A percentile compares a stretch with the other conserved stretches of the same genome.
phyloP scores from a whole-genome alignment of 306 rosid genomes.

The Lathyrus sativus region DNA sequence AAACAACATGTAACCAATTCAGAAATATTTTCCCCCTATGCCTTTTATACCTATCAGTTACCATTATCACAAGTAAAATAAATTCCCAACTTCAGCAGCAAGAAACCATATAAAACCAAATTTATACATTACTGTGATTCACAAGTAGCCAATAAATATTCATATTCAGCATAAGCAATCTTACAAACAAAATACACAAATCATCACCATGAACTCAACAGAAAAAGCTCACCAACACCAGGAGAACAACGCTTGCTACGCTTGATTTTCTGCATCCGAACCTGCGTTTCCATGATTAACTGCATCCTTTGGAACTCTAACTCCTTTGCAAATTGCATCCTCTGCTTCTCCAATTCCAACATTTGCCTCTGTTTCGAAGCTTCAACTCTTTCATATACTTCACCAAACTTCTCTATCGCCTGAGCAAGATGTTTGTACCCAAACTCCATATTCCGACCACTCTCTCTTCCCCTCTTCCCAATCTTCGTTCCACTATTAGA shows the following conservation, averaged over 20 bases:
- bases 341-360: constrained; percentile 78
- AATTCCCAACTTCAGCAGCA: neutral
- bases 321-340: constrained; percentile 77
- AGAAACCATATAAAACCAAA: constrained; percentile 7
- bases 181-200: neutral
- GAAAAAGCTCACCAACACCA: constrained; percentile 46
- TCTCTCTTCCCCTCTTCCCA: constrained; percentile 33
- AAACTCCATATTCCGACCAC: constrained; percentile 9
- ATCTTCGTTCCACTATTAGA: constrained; percentile 36
- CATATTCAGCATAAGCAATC: constrained; percentile 18
- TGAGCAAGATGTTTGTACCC: constrained; percentile 59
- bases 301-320: constrained; percentile 77
- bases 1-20: constrained; percentile 5
- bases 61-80: constrained; percentile 24
- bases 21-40: constrained; percentile 1
- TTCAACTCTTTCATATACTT: constrained; percentile 73
- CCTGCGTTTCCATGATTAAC: constrained; percentile 69
- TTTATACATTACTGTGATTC: neutral
- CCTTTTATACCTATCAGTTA: neutral
- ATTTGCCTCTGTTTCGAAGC: constrained; percentile 63
- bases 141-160: neutral
- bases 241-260: constrained; percentile 61
- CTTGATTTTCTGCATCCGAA: constrained; percentile 61
- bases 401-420: constrained; percentile 63
- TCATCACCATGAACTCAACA: constrained; percentile 1